Evolutionary conservation across 2,329 filamentous ascomycete genomes (phyloP).

Genomic region (Alternaria longipes): DNA sequence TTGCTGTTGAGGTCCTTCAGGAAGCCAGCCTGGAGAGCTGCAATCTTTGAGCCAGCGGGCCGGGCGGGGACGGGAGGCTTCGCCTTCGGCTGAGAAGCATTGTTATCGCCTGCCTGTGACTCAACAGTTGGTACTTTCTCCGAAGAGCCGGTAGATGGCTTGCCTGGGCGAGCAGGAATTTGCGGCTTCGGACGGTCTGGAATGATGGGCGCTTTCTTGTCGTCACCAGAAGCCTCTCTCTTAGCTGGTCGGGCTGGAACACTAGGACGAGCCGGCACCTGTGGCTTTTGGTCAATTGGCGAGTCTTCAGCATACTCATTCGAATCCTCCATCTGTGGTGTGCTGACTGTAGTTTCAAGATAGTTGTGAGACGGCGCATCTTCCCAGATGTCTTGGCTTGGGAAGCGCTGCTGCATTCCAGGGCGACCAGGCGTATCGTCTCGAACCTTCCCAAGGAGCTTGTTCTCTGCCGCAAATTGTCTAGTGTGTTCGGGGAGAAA

Average conservation of each 20-base stretch:
- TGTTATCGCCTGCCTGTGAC: constrained; percentile 35
- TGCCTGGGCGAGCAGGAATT: constrained; percentile 68
- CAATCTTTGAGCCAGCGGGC: constrained; percentile 85
- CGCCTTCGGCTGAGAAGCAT: constrained; percentile 65
- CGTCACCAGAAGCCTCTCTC: constrained; percentile 57
- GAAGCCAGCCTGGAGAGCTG: constrained; percentile 88
- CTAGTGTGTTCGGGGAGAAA: constrained; percentile 57
- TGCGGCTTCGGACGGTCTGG: constrained; percentile 71
- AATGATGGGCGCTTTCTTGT: constrained; percentile 62
- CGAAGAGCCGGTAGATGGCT: constrained; percentile 55
- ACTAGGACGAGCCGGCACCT: constrained; percentile 38
- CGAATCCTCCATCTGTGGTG: constrained; percentile 61
- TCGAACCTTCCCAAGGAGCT: constrained; percentile 64
- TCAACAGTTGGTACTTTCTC: constrained; percentile 48
- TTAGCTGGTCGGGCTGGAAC: constrained; percentile 49
- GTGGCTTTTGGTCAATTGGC: constrained; percentile 42
- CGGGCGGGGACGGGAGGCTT: constrained; percentile 86
- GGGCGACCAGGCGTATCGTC: constrained; percentile 59
- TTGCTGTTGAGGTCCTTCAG: constrained; percentile 93
- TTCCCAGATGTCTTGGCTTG: constrained; percentile 94
- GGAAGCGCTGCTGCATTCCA: constrained; percentile 75
- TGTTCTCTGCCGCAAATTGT: constrained; percentile 65
- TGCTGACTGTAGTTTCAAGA: constrained; percentile 76
- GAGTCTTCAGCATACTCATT: constrained; percentile 51
- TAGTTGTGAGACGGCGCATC: constrained; percentile 86